These are phyloP conservation scores for Gossypium anomalum DNA, from an alignment of 345 rosid species.

Conservation along the genomic window DNA sequence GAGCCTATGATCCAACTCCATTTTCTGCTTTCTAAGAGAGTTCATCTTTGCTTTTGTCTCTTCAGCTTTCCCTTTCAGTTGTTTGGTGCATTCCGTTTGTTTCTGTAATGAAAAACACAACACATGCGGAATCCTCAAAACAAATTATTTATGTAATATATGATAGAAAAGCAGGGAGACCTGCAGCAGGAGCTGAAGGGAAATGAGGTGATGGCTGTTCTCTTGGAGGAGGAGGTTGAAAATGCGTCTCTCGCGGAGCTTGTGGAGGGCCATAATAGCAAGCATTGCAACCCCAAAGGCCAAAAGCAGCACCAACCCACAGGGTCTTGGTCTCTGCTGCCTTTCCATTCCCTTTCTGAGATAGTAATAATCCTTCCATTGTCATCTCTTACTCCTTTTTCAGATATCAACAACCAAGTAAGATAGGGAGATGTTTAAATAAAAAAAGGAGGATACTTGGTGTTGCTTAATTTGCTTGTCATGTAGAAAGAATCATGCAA, in stretches of 20 bases:
- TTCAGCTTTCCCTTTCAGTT: conserved; percentile 38
- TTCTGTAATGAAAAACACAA: conserved; percentile 27
- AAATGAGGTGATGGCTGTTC: conserved; percentile 37
- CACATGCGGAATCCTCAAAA: not conserved
- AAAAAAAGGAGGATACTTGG: not conserved
- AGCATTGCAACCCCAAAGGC: conserved; percentile 56
- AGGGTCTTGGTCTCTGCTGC: conserved; percentile 33
- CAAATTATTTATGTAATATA: not conserved
- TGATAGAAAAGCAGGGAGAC: conserved; percentile 22
- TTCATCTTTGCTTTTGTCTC: conserved; percentile 44
- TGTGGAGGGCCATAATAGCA: conserved; percentile 50
- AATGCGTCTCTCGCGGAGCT: conserved; percentile 51
- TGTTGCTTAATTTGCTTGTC: not conserved
- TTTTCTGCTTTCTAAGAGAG: conserved; percentile 37
- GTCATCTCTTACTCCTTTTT: conserved; percentile 16
- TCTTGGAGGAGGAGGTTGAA: conserved; percentile 47
- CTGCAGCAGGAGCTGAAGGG: conserved; percentile 56
- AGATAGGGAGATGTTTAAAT: not conserved
- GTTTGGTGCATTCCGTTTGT: conserved; percentile 39
- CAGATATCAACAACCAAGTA: not conserved
- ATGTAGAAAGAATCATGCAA: not conserved
- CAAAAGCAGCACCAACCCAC: conserved; percentile 44
- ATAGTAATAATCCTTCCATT: conserved; percentile 21
- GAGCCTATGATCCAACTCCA: conserved; percentile 42
- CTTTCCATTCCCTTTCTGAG: conserved; percentile 25